Conservation (phyloP, 192 early-diverging fungal species). For the Paraglomus brasilianum region DNA sequence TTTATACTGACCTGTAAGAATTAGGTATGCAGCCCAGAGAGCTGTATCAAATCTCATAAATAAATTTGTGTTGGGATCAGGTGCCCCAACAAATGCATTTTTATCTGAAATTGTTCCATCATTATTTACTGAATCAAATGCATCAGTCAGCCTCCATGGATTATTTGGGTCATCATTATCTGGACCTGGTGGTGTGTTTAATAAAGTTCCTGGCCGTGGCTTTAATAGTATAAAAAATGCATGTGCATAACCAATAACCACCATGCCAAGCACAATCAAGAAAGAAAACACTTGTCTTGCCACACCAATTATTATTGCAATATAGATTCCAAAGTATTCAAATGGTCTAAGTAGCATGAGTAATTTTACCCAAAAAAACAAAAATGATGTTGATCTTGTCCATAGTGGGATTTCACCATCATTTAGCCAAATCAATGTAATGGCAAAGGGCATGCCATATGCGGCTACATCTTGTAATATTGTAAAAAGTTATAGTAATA, state of each 20-base stretch:
- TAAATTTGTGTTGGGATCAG: constrained; percentile 9
- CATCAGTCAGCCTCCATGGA: not conserved
- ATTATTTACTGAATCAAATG: no score
- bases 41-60: not conserved
- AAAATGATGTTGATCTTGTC: not conserved
- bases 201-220: not conserved
- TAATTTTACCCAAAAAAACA: not conserved
- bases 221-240: not conserved
- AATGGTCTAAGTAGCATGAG: not conserved
- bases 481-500: not conserved
- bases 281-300: constrained; percentile 12
- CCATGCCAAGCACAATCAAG: not conserved
- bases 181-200: not conserved
- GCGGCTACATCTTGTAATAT: not conserved
- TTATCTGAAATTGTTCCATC: not conserved
- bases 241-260: constrained; percentile 6
- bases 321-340: constrained; percentile 1
- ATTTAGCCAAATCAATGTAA: not conserved
- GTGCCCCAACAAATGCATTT: not conserved
- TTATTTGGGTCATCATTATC: constrained; percentile 23
- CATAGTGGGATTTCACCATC: not conserved
- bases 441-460: not conserved
- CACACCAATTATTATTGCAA: constrained; percentile 1
- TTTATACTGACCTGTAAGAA: not conserved
- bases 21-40: not conserved